A percentile compares a stretch with the other conserved stretches of the same genome.
Evolutionary conservation across 768 basidiomycete genomes (phyloP).

Genomic region (Megacollybia marginata): DNA sequence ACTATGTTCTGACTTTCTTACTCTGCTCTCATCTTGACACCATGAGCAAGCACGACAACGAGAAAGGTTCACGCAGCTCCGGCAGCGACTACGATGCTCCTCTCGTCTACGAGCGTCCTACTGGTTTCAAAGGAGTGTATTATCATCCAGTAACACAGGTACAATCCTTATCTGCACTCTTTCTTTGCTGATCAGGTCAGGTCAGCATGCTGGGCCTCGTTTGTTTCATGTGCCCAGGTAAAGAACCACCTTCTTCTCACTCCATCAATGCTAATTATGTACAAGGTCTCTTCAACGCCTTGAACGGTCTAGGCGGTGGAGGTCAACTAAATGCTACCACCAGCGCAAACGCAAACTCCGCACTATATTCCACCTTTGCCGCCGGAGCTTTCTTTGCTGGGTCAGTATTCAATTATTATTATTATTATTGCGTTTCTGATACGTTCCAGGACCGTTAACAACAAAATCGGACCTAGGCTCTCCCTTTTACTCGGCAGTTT

Average conservation of each 20-base stretch:
- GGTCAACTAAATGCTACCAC: conserved; percentile 64
- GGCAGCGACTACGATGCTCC: conserved; percentile 5
- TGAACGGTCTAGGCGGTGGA: conserved; percentile 74
- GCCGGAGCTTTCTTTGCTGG: conserved; percentile 62
- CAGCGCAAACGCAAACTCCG: conserved; percentile 64
- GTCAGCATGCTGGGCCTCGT: conserved; percentile 63
- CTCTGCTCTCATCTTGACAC: too few species aligned
- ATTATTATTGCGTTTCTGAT: conserved; percentile 29
- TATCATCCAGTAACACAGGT: conserved; percentile 51
- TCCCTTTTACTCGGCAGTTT: conserved; percentile 68
- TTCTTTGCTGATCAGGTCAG: conserved; percentile 9
- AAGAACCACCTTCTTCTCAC: too few species aligned
- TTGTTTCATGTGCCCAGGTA: conserved; percentile 52
- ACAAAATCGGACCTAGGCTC: conserved; percentile 64
- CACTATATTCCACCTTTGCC: conserved; percentile 61
- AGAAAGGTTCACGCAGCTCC: conserved; percentile 30
- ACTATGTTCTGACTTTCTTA: too few species aligned
- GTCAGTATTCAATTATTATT: too few species aligned
- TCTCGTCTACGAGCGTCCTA: conserved; percentile 37
- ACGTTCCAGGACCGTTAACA: conserved; percentile 59
- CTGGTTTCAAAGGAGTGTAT: conserved; percentile 48
- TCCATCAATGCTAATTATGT: too few species aligned
- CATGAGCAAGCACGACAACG: conserved; percentile 13
- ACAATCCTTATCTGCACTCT: background rate
- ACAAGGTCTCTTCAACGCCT: conserved; percentile 59